Percentiles rank a stretch among this genome's conserved stretches.
These are phyloP conservation scores for Solanum hybrid DNA, from an alignment of 305 asterid genomes.

Conservation along the genomic window DNA sequence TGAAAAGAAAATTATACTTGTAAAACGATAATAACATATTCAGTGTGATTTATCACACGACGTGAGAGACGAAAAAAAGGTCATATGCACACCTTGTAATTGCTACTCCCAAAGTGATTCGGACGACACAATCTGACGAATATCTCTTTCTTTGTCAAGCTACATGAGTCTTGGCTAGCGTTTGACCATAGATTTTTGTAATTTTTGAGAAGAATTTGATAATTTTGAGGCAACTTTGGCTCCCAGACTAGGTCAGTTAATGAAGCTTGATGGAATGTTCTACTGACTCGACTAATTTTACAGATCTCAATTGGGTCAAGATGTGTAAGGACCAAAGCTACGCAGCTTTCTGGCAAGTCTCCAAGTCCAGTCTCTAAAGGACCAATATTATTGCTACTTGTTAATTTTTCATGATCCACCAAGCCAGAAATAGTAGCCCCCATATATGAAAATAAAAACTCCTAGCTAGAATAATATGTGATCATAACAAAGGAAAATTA, in stretches of 20 bases:
- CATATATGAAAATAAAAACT: constrained; percentile 11
- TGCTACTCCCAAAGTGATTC: constrained; percentile 17
- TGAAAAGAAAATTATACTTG: neutral
- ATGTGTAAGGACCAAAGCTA: constrained; percentile 32
- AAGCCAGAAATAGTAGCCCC: constrained; percentile 31
- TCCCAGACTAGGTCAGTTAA: constrained; percentile 40
- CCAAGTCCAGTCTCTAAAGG: constrained; percentile 13
- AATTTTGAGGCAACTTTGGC: constrained; percentile 36
- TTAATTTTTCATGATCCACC: neutral
- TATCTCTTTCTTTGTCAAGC: constrained; percentile 27
- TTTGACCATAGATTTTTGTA: neutral
- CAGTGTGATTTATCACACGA: neutral
- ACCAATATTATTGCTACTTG: neutral
- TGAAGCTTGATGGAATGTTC: constrained; percentile 34
- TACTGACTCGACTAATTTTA: constrained; percentile 24
- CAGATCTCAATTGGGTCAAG: constrained; percentile 33
- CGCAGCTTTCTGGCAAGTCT: constrained; percentile 48
- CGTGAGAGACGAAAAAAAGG: neutral
- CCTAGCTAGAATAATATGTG: neutral
- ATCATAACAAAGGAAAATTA: neutral
- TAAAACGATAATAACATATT: neutral
- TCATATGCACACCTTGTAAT: constrained; percentile 22
- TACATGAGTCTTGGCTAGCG: neutral
- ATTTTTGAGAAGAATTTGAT: constrained; percentile 23
- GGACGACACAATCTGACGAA: constrained; percentile 28